Percentiles rank a stretch among this genome's conserved stretches.
These are phyloP conservation scores for Fomitopsis schrenkii DNA, from an alignment of 1,284 basidiomycete species.

Conservation along the genomic window DNA sequence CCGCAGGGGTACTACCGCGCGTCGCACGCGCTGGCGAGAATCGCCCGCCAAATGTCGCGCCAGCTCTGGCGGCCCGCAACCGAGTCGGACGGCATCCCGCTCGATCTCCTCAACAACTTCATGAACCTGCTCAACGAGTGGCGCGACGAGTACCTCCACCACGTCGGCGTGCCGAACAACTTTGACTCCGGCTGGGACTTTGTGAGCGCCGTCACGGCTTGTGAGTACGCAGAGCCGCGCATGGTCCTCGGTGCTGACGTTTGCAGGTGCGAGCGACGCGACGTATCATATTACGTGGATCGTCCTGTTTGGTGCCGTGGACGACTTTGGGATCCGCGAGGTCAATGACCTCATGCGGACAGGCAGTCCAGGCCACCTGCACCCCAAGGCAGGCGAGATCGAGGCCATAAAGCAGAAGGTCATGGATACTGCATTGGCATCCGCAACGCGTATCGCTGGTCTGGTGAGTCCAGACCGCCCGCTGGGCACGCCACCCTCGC, in stretches of 20 bases:
- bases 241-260: not conserved
- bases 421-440: slow-evolving; percentile 77
- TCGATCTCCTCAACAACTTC: slow-evolving; percentile 56
- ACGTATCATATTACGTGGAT: slow-evolving; percentile 92
- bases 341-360: slow-evolving; percentile 45
- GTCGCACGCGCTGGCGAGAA: slow-evolving; percentile 74
- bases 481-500: not conserved
- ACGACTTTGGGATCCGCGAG: slow-evolving; percentile 81
- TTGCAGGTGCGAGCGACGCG: slow-evolving; percentile 75
- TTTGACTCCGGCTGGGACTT: slow-evolving; percentile 89
- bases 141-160: slow-evolving; percentile 71
- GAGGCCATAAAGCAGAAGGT: slow-evolving; percentile 67
- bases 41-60: slow-evolving; percentile 74
- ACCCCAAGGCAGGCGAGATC: slow-evolving; percentile 44
- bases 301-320: slow-evolving; percentile 70
- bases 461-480: slow-evolving; percentile 47
- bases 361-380: slow-evolving; percentile 32
- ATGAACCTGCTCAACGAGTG: slow-evolving; percentile 65
- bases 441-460: slow-evolving; percentile 82
- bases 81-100: slow-evolving; percentile 71
- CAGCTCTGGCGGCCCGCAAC: slow-evolving; percentile 76
- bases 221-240: slow-evolving; percentile 35
- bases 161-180: slow-evolving; percentile 81
- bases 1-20: slow-evolving; percentile 74
- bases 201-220: slow-evolving; percentile 71